Evolutionary conservation across 2,329 filamentous ascomycete genomes (phyloP).

Genomic region (Aureobasidium sp.): DNA sequence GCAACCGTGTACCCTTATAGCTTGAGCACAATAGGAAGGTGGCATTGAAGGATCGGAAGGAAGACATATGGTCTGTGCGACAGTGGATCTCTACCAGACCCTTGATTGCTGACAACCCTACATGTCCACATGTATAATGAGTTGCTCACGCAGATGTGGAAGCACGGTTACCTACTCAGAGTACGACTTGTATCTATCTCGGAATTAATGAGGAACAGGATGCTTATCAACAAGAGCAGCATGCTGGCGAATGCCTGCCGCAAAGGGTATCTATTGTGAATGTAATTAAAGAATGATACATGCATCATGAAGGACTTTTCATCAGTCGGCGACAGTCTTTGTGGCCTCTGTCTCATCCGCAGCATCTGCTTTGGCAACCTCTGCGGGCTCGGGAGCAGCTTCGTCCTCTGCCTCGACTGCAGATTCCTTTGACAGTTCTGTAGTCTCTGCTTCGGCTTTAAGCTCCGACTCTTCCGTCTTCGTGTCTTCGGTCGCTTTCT

Average conservation of each 20-base stretch:
- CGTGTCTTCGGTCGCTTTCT: background rate
- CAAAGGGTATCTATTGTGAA: conserved; percentile 8
- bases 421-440: background rate
- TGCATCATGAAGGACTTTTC: background rate
- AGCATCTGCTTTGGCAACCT: conserved; percentile 15
- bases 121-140: too few relatives aligned
- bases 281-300: background rate
- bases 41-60: background rate
- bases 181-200: too few relatives aligned
- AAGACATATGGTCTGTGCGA: background rate
- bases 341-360: conserved; percentile 14
- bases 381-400: conserved; percentile 17
- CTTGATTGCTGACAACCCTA: background rate
- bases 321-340: conserved; percentile 16
- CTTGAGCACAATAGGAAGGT: conserved; percentile 6
- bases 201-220: too few relatives aligned
- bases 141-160: background rate
- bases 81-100: background rate
- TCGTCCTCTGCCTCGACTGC: conserved; percentile 8
- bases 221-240: background rate
- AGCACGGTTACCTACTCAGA: background rate
- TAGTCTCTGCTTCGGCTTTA: background rate
- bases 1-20: background rate
- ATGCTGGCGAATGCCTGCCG: background rate
- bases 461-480: background rate